A percentile compares a stretch with the other conserved stretches of the same genome.
Evolutionary conservation across 208 protist genomes (phyloP).

Genomic region (Crithidia acanthocephali): DNA sequence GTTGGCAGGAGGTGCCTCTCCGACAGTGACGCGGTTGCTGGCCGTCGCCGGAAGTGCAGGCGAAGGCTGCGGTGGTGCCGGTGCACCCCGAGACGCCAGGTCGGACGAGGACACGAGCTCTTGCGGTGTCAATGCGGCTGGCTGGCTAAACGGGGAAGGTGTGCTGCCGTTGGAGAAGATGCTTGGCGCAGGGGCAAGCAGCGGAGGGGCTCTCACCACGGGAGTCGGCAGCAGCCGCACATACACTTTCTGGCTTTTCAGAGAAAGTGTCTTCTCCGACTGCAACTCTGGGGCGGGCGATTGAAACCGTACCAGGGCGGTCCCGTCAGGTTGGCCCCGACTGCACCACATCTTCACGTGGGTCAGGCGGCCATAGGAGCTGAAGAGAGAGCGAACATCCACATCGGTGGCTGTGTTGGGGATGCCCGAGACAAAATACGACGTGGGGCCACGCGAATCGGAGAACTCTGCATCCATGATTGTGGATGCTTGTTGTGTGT

Average conservation of each 20-base stretch:
- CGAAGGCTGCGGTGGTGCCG: too few species aligned
- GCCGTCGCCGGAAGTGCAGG: too few species aligned
- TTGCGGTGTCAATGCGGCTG: too few species aligned
- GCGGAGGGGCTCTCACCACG: neutral
- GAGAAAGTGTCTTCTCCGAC: neutral
- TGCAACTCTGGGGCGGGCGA: neutral
- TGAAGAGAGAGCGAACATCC: neutral
- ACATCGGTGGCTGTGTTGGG: neutral
- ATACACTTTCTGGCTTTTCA: neutral
- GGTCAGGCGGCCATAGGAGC: conserved; percentile 7
- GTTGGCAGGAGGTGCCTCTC: too few species aligned
- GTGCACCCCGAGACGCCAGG: too few species aligned
- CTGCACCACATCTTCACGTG: neutral
- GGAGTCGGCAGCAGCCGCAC: neutral
- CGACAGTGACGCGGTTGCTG: too few species aligned
- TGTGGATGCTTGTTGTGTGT: too few species aligned
- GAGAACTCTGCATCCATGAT: too few species aligned
- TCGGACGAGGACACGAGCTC: too few species aligned
- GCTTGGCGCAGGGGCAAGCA: too few species aligned
- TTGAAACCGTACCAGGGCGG: conserved; percentile 1
- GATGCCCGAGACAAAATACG: neutral
- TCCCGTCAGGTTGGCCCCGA: neutral
- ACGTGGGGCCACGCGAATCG: neutral
- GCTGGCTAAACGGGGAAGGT: neutral
- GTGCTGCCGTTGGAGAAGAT: neutral